Conservation (phyloP, 768 basidiomycete genomes). For the Termitomyces sp. region DNA sequence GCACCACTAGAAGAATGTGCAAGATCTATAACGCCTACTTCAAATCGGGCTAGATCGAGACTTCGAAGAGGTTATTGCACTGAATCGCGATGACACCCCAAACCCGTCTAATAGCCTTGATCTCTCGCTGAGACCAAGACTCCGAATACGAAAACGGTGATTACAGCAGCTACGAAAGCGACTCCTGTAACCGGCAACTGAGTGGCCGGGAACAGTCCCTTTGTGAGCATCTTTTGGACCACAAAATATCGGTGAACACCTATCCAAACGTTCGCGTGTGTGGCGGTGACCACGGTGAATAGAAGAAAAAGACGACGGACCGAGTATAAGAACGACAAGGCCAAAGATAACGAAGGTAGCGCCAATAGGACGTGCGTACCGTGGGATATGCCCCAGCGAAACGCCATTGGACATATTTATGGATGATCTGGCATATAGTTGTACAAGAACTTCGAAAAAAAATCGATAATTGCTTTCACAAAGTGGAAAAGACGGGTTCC, state of each 20-base stretch:
- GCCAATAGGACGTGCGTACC: constrained; percentile 47
- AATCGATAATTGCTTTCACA: too few species aligned
- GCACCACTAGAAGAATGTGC: too few species aligned
- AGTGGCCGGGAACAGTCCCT: constrained; percentile 51
- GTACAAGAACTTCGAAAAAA: constrained; percentile 40
- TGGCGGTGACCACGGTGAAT: too few species aligned
- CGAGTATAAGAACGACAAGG: constrained; percentile 32
- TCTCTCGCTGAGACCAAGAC: constrained; percentile 11
- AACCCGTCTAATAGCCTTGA: too few species aligned
- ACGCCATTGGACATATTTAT: constrained; percentile 7
- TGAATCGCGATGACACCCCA: too few species aligned
- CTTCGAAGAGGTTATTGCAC: too few species aligned
- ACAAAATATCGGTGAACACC: constrained; percentile 49
- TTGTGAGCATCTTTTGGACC: constrained; percentile 46
- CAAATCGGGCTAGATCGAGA: too few species aligned
- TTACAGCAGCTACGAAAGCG: too few species aligned
- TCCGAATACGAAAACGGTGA: constrained; percentile 15
- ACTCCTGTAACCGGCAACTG: constrained; percentile 35
- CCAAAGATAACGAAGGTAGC: constrained; percentile 43
- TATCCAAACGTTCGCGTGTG: too few species aligned
- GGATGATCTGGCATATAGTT: constrained; percentile 43
- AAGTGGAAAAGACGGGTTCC: neutral
- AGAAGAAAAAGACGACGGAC: constrained; percentile 30
- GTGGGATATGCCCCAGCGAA: constrained; percentile 18
- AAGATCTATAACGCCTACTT: too few species aligned